Percentiles rank a stretch among this genome's conserved stretches.
Conservation (phyloP, 2,329 filamentous ascomycete genomes). For the Aspergillus arachidicola region DNA sequence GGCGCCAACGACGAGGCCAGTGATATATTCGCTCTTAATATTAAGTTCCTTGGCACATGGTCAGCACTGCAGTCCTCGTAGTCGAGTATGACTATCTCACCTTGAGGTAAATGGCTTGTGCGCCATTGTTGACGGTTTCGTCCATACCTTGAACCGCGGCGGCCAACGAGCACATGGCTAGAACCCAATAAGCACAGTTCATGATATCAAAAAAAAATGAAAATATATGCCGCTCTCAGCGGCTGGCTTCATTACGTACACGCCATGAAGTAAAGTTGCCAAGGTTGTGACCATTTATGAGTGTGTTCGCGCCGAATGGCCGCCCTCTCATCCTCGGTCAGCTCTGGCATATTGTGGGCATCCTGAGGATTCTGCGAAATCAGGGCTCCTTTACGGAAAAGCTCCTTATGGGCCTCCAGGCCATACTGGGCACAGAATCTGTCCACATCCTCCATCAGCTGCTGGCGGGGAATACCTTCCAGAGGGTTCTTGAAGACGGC, state of each 20-base stretch:
- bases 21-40: slow-evolving; percentile 31
- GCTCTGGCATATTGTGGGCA: slow-evolving; percentile 52
- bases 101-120: slow-evolving; percentile 40
- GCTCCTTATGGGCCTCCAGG: slow-evolving; percentile 51
- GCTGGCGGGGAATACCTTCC: slow-evolving; percentile 53
- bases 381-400: slow-evolving; percentile 55
- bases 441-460: slow-evolving; percentile 58
- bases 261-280: slow-evolving; percentile 52
- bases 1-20: slow-evolving; percentile 48
- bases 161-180: slow-evolving; percentile 55
- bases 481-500: slow-evolving; percentile 57
- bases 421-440: slow-evolving; percentile 55
- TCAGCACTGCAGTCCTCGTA: neutral
- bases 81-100: slow-evolving; percentile 14
- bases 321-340: slow-evolving; percentile 49
- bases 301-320: slow-evolving; percentile 48
- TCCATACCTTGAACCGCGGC: slow-evolving; percentile 60
- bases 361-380: slow-evolving; percentile 54
- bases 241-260: slow-evolving; percentile 25
- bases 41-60: slow-evolving; percentile 8
- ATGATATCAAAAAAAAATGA: too few relatives aligned
- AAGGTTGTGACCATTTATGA: slow-evolving; percentile 55
- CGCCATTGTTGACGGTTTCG: slow-evolving; percentile 54
- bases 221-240: neutral
- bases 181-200: neutral